These are phyloP conservation scores for Termitomyces bulborhizus DNA, from an alignment of 768 basidiomycete species.

Conservation along the genomic window DNA sequence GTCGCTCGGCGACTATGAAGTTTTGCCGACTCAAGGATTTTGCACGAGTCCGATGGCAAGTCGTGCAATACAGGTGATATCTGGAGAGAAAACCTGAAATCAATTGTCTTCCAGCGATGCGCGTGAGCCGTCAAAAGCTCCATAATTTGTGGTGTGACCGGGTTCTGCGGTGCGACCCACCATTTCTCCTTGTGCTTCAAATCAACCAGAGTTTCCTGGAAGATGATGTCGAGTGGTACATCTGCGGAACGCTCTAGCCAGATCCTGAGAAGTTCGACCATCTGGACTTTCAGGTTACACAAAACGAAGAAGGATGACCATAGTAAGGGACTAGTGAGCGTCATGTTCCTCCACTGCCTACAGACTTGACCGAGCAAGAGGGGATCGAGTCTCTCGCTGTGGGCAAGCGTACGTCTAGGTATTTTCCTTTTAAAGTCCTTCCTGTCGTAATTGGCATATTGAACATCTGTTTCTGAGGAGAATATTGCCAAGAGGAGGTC, in stretches of 20 bases:
- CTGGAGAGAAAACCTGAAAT: conserved; percentile 3
- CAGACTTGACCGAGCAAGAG: conserved; percentile 3
- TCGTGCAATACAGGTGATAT: neutral
- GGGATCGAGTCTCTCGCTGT: neutral
- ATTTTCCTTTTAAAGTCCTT: neutral
- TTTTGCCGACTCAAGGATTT: conserved; percentile 1
- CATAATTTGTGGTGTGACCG: conserved; percentile 3
- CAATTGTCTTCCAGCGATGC: conserved; percentile 5
- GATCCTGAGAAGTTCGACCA: neutral
- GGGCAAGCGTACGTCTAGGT: neutral
- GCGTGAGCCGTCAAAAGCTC: conserved; percentile 4
- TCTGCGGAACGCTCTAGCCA: conserved; percentile 4
- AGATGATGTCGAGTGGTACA: neutral
- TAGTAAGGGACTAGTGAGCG: neutral
- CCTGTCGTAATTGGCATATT: neutral
- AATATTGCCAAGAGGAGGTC: conserved; percentile 2
- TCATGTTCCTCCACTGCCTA: neutral
- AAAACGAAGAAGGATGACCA: neutral
- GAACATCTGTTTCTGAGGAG: neutral
- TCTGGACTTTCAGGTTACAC: neutral
- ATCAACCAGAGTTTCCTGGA: neutral
- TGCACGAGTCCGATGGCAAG: neutral
- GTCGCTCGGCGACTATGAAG: neutral
- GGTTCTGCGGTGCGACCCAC: neutral
- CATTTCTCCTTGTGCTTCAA: neutral